Conservation (phyloP, 208 protist species). For the Acanthamoeba rhysodes region DNA sequence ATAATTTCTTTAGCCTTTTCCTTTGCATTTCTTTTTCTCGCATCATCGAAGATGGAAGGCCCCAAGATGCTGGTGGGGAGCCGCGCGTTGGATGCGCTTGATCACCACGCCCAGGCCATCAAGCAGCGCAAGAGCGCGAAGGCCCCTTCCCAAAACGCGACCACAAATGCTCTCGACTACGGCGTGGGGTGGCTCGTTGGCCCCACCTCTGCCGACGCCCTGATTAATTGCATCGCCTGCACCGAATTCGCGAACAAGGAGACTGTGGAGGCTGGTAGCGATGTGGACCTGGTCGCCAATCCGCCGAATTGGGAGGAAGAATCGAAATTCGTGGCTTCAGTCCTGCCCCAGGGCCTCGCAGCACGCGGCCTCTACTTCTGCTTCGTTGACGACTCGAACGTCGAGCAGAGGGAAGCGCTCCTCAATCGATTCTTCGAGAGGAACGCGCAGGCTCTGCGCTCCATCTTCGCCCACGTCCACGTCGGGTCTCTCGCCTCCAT, state of each 20-base stretch:
- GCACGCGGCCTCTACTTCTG: conserved; percentile 29
- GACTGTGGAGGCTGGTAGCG: not conserved
- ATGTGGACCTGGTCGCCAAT: not conserved
- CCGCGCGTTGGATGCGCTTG: no score
- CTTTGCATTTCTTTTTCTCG: no score
- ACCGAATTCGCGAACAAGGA: conserved; percentile 36
- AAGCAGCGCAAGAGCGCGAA: no score
- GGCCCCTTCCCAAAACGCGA: no score
- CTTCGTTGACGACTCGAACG: not conserved
- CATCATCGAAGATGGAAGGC: no score
- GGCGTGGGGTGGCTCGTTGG: conserved; percentile 42
- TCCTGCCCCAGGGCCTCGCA: not conserved
- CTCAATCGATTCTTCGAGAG: not conserved
- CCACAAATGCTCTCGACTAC: not conserved
- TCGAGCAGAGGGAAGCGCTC: not conserved
- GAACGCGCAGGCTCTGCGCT: not conserved
- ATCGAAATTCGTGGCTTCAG: not conserved
- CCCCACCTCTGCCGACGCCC: no score
- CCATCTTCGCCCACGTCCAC: not conserved
- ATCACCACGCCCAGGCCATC: no score
- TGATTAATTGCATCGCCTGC: conserved; percentile 33
- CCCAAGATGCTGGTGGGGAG: no score
- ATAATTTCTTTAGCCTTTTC: not conserved
- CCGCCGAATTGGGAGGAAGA: conserved; percentile 24
- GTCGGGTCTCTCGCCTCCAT: no score